A percentile compares a stretch with the other conserved stretches of the same genome.
Conservation (phyloP, 768 basidiomycete genomes). For the Tylopilus subfusipes region DNA sequence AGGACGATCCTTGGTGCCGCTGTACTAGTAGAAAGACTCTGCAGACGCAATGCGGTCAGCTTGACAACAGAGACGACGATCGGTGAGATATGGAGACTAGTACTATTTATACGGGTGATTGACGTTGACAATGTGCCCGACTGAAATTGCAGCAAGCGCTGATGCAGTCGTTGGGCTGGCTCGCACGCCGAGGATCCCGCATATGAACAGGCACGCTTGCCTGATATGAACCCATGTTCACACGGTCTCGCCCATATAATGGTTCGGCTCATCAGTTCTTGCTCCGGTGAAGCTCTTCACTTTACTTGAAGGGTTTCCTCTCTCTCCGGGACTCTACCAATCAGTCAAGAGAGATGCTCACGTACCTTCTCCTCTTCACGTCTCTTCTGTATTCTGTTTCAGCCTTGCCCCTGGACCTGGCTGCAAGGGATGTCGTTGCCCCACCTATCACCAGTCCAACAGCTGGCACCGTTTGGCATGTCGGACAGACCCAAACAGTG, state of each 20-base stretch:
- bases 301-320: slow-evolving; percentile 14
- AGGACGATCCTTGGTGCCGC: slow-evolving; percentile 3
- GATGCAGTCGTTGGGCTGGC: not conserved
- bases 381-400: slow-evolving; percentile 17
- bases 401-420: slow-evolving; percentile 36
- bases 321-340: slow-evolving; percentile 6
- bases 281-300: slow-evolving; percentile 13
- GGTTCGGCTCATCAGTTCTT: not conserved
- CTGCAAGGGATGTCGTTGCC: slow-evolving; percentile 42
- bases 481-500: slow-evolving; percentile 43
- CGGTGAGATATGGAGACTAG: too few relatives aligned
- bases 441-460: slow-evolving; percentile 48
- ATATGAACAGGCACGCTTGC: not conserved
- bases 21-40: not conserved
- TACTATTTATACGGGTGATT: not conserved
- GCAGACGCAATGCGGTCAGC: not conserved
- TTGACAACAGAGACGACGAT: slow-evolving; percentile 7
- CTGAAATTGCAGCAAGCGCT: not conserved
- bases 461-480: slow-evolving; percentile 40
- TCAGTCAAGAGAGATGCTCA: slow-evolving; percentile 15
- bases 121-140: not conserved
- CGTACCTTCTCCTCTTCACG: slow-evolving; percentile 26
- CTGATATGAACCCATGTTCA: slow-evolving; percentile 1
- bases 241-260: slow-evolving; percentile 23
- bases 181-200: slow-evolving; percentile 1